Evolutionary conservation across 106 monocot species (phyloP).

Genomic region (Cymbidium sinense): DNA sequence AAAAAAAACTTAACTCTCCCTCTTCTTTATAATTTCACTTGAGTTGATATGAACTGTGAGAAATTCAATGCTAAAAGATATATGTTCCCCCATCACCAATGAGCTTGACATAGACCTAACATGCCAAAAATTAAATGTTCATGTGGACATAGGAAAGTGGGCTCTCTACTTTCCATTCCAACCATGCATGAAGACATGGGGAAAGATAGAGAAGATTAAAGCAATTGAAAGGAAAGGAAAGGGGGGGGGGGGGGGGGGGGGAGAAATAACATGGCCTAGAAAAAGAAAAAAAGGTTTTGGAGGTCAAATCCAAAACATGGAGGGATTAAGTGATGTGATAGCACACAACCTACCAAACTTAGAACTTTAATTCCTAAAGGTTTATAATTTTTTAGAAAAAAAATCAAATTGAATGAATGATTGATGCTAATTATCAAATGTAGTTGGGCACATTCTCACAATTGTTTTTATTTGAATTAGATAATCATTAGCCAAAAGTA

Average conservation of each 20-base stretch:
- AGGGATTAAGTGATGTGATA: constrained; percentile 12
- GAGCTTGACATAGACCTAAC: constrained; percentile 12
- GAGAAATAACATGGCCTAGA: not conserved
- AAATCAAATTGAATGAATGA: not conserved
- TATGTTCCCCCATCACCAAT: constrained; percentile 1
- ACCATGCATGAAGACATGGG: constrained; percentile 3
- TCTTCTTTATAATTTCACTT: not conserved
- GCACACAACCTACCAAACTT: constrained; percentile 1
- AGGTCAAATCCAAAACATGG: not conserved
- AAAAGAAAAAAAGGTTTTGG: not conserved
- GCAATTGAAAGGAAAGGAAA: not conserved
- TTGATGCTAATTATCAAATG: not conserved
- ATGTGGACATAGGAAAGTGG: constrained; percentile 8
- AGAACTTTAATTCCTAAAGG: constrained; percentile 1
- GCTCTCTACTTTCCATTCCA: constrained; percentile 3
- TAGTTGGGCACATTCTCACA: not conserved
- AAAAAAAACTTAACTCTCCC: not conserved
- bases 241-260: not conserved
- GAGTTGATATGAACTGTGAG: not conserved
- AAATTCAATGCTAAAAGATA: not conserved
- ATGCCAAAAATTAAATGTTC: constrained; percentile 4
- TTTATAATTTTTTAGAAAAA: not conserved
- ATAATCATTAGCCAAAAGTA: not conserved
- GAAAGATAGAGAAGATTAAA: constrained; percentile 5
- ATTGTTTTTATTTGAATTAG: not conserved